These are phyloP conservation scores for Xylaria curta DNA, from an alignment of 495 filamentous ascomycete genomes.

Conservation along the genomic window DNA sequence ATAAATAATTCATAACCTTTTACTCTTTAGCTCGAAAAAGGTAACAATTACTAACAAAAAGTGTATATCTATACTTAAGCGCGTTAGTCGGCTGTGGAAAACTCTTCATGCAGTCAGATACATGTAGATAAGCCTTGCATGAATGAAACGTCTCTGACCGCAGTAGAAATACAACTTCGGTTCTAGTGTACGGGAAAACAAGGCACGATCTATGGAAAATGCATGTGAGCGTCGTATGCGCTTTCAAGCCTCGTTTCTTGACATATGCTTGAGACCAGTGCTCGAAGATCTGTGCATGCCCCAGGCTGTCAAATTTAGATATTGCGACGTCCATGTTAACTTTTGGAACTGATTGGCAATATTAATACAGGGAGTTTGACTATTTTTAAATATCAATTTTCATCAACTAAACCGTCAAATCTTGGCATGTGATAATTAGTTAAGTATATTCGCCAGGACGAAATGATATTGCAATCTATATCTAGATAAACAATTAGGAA, in stretches of 20 bases:
- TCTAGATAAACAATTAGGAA: neutral
- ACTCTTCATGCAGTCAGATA: constrained; percentile 20
- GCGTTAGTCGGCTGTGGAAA: neutral
- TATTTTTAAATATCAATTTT: neutral
- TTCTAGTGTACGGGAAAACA: neutral
- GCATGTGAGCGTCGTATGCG: neutral
- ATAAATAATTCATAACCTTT: neutral
- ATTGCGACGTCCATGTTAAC: neutral
- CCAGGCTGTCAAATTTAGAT: neutral
- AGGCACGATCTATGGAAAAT: neutral
- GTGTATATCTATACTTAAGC: neutral
- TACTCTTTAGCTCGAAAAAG: neutral
- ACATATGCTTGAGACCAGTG: neutral
- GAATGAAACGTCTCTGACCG: neutral
- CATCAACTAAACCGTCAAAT: neutral
- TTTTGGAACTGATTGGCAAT: neutral
- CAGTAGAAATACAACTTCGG: neutral
- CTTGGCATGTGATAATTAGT: neutral
- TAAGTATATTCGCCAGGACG: neutral
- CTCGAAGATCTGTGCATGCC: neutral
- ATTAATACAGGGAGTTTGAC: neutral
- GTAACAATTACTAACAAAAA: neutral
- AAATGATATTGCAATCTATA: neutral
- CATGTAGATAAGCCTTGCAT: constrained; percentile 7
- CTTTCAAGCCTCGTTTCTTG: neutral